These are phyloP conservation scores for Monosporozyma solicola DNA, from an alignment of 805 yeast genomes.

Conservation along the genomic window DNA sequence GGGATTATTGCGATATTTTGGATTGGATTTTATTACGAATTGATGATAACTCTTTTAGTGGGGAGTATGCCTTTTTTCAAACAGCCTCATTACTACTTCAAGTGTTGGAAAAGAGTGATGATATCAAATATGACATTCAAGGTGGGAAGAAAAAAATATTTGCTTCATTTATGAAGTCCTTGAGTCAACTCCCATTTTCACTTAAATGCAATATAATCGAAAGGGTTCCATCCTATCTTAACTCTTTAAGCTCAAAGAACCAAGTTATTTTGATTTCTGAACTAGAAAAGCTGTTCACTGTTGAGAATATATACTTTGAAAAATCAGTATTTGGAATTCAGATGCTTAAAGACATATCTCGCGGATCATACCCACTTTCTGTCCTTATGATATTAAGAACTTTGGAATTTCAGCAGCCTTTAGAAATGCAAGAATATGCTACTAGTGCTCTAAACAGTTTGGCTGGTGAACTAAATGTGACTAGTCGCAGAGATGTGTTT, in stretches of 20 bases:
- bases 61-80: conserved; percentile 28
- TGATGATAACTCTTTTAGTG: conserved; percentile 33
- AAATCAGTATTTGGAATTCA: conserved; percentile 20
- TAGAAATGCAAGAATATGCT: conserved; percentile 18
- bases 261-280: conserved; percentile 24
- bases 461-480: background rate
- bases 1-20: conserved; percentile 41
- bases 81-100: conserved; percentile 30
- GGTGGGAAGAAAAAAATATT: conserved; percentile 26
- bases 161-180: conserved; percentile 13
- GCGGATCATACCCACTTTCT: conserved; percentile 15
- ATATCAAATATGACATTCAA: conserved; percentile 11
- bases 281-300: conserved; percentile 15
- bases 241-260: conserved; percentile 18
- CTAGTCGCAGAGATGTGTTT: conserved; percentile 11
- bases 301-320: conserved; percentile 23
- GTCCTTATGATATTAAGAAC: conserved; percentile 12
- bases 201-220: conserved; percentile 6
- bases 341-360: conserved; percentile 14
- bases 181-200: conserved; percentile 10
- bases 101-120: conserved; percentile 22
- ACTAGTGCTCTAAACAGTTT: conserved; percentile 7
- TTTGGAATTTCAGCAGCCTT: conserved; percentile 4
- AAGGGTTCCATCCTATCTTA: conserved; percentile 14
- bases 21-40: conserved; percentile 37